Evolutionary conservation across 192 early-diverging fungal species (phyloP).

Genomic region (Coemansia sp.): DNA sequence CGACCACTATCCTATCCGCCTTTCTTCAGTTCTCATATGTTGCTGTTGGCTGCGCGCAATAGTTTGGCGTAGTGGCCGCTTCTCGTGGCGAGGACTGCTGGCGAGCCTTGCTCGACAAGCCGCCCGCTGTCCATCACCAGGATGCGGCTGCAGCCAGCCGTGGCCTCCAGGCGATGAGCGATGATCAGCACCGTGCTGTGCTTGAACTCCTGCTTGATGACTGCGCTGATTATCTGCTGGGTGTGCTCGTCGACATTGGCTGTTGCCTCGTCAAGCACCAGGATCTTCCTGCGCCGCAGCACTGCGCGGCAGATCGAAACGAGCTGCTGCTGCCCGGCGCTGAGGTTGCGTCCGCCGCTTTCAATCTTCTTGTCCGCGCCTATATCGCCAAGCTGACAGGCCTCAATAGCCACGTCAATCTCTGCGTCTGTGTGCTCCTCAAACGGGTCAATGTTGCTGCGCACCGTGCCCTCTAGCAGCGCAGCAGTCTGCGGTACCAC

Average conservation of each 20-base stretch:
- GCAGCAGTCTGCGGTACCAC: conserved; percentile 75
- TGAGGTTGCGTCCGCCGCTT: conserved; percentile 26
- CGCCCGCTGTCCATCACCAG: conserved; percentile 60
- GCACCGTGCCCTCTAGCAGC: conserved; percentile 52
- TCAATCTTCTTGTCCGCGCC: conserved; percentile 47
- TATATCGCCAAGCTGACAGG: conserved; percentile 59
- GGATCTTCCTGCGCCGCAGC: conserved; percentile 60
- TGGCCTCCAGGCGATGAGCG: conserved; percentile 66
- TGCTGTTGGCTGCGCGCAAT: background rate
- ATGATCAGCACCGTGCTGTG: conserved; percentile 66
- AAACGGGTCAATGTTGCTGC: conserved; percentile 86
- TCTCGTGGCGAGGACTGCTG: conserved; percentile 39
- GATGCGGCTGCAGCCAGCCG: conserved; percentile 53
- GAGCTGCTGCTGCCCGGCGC: conserved; percentile 66
- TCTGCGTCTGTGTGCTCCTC: conserved; percentile 70
- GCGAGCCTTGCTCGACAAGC: conserved; percentile 60
- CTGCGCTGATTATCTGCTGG: conserved; percentile 55
- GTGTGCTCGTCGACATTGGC: conserved; percentile 36
- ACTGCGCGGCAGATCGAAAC: conserved; percentile 75
- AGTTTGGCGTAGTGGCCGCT: conserved; percentile 4
- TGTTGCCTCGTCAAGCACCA: conserved; percentile 73
- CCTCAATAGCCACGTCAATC: conserved; percentile 60
- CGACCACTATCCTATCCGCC: too few relatives aligned
- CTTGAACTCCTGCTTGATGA: conserved; percentile 52
- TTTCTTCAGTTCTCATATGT: background rate